Evolutionary conservation across 495 filamentous ascomycete species (phyloP), one percentile per base, ranked within the genome.

Genomic region (Penicillium paxilli): DNA sequence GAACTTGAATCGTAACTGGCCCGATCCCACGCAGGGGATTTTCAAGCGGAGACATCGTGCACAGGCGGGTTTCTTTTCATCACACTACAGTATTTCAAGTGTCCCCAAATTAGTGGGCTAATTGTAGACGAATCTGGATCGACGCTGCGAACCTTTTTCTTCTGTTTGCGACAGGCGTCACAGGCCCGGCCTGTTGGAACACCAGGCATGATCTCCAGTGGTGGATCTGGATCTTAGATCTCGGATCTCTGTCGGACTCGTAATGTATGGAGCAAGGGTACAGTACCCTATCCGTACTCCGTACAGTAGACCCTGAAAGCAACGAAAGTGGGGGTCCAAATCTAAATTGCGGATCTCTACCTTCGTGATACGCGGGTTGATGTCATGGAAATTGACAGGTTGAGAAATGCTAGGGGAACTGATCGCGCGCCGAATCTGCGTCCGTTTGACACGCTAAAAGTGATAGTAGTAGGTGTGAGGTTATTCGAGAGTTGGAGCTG

Each of bases 111-210:
- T 44, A 5, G 4, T 20, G 14, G 20, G 14, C 5, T 17, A 16
- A 14, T 14, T 23, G 17, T 41, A 14, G 30, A 25, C 7, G 23
- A 17, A 33, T 44, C 7, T 3, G 37, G 35, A 51, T 19, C 25
- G 26, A 21, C n/a, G 23, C 8, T 2, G 26, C 49, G 21, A 60
- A 80, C 79, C 71, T 80, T 80, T 63, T 83, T 81, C 68, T 80
- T 83, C 49, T 74, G 72, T 45, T 74, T 72, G 24, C 78, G 76
- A 58, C 78, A 83, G 6, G 60, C 71, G 24, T 80, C 73, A 51
- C 80, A 83, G 21, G 72, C 77, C 52, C 70, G 69, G 24, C 75
- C 71, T 5, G 73, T 70, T 9, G 75, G 76, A 12, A 81, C 78
- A 6, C 80, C 79, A 0, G 78, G 78, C 80, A 83, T 83, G 16